Base-by-base conservation (phyloP, 2,329 filamentous ascomycete species). In the Meredithiella fracta region DNA sequence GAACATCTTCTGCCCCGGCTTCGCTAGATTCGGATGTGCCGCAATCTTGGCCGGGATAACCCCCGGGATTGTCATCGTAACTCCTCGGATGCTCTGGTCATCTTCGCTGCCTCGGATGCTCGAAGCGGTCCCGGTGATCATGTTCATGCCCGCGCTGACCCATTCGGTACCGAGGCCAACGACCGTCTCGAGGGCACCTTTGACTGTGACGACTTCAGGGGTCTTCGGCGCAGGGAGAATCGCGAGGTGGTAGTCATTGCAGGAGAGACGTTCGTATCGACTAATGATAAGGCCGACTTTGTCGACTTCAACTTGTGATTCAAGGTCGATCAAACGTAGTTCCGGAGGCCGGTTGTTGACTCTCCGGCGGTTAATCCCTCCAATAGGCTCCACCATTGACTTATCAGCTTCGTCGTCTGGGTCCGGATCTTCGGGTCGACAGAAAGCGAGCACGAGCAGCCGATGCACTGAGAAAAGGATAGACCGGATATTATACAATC, bases 401-500 rank as follows among this genome's bases (percentile, higher is more conserved):
- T 17, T 17, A 20, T 37, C 17, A 31, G 11, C 14, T 15, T 49
- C 31, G 2, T 54, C 31, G 9, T 75, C 69, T 8, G 82, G 76
- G 14, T 82, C 77, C n/a, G 85, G 77, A 7, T 82, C 74, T 49
- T 88, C 85, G 38, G 83, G 79, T 59, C 83, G 83, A 64, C 89
- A 82, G 70, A 94, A 96, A 65, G 90, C 90, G 70, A 98, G 83
- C 64, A 97, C 85, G 63, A 95, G 79, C 68, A 98, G 77, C 62
- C 95, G 76, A 65, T 80, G 92, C 66, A 88, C 87, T 66, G 89
- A 95, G 80, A 96, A 97, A 98, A 77, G 61, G 91, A 94, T 69
- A 98, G 85, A 64, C 92, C 92, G 66, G 92, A 95, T 73, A 98
- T 88, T 67, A 95, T 89, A 74, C 92, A 97, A 72, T 98, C 92